These are phyloP conservation scores for Penicillium cosmopolitanum DNA, from an alignment of 495 filamentous ascomycete genomes.

Conservation along the genomic window DNA sequence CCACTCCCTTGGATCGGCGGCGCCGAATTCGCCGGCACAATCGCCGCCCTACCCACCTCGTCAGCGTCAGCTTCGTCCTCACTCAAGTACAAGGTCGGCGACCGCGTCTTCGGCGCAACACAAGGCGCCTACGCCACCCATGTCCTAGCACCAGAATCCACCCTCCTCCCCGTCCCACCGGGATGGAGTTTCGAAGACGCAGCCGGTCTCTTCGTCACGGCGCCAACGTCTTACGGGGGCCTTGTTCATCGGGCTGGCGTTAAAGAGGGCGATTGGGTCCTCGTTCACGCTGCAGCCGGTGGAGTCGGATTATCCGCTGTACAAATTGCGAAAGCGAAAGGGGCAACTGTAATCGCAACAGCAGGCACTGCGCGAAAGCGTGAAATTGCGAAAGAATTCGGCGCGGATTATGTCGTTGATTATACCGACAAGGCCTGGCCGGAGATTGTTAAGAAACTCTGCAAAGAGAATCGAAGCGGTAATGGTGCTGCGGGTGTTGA, in stretches of 20 bases:
- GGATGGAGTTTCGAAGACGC: conserved; percentile 86
- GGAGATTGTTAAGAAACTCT: conserved; percentile 73
- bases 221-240: conserved; percentile 86
- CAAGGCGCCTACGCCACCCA: conserved; percentile 88
- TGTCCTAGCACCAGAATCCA: conserved; percentile 64
- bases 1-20: conserved; percentile 86
- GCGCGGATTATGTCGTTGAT: conserved; percentile 82
- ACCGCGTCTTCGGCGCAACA: conserved; percentile 81
- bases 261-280: conserved; percentile 79
- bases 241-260: conserved; percentile 77
- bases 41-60: conserved; percentile 64
- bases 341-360: conserved; percentile 88
- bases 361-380: conserved; percentile 79
- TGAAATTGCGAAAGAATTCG: conserved; percentile 74
- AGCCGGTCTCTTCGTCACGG: conserved; percentile 88
- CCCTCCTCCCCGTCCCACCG: conserved; percentile 71
- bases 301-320: conserved; percentile 92
- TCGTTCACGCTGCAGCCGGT: conserved; percentile 91
- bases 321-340: conserved; percentile 89
- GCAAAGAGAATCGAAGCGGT: conserved; percentile 54
- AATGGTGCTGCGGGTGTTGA: conserved; percentile 73
- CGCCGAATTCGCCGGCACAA: conserved; percentile 80
- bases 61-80: conserved; percentile 34
- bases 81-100: conserved; percentile 69
- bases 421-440: conserved; percentile 76